A percentile compares a stretch with the other conserved stretches of the same genome.
Evolutionary conservation across 2,329 filamentous ascomycete species (phyloP).

Genomic region (Apiospora malaysiana): DNA sequence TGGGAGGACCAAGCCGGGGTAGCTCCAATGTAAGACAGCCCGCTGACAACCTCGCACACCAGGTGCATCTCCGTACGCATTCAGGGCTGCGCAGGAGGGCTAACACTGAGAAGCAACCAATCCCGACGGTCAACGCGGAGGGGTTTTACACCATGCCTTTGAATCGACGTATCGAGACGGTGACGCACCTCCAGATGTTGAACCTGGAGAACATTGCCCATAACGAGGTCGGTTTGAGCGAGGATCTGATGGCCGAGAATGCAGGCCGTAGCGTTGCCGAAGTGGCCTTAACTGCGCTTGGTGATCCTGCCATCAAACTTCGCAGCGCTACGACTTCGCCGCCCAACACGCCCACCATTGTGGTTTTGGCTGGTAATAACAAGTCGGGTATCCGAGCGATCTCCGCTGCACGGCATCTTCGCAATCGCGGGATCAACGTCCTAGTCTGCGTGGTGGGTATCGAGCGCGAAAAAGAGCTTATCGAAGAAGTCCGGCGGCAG

Average conservation of each 20-base stretch:
- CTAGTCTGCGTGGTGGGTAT: constrained; percentile 85
- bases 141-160: constrained; percentile 58
- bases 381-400: constrained; percentile 85
- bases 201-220: constrained; percentile 92
- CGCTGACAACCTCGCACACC: constrained; percentile 29
- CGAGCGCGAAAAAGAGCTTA: constrained; percentile 79
- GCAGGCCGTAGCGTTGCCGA: constrained; percentile 88
- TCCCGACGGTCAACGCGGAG: constrained; percentile 32
- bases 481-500: constrained; percentile 82
- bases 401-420: constrained; percentile 83
- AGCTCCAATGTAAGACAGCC: constrained; percentile 51
- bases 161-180: constrained; percentile 64
- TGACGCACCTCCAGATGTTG: constrained; percentile 82
- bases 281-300: constrained; percentile 74
- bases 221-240: constrained; percentile 83
- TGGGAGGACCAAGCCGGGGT: constrained; percentile 50
- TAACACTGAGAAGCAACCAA: constrained; percentile 46
- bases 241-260: constrained; percentile 92
- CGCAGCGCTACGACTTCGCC: constrained; percentile 46
- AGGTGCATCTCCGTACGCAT: constrained; percentile 23
- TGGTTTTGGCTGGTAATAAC: constrained; percentile 95
- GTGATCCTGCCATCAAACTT: constrained; percentile 64
- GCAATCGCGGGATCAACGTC: constrained; percentile 81
- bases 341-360: constrained; percentile 50
- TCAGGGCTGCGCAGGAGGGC: constrained; percentile 24